These are phyloP conservation scores for Auxenochlorella protothecoides DNA, from an alignment of 139 green algal species.

Conservation along the genomic window DNA sequence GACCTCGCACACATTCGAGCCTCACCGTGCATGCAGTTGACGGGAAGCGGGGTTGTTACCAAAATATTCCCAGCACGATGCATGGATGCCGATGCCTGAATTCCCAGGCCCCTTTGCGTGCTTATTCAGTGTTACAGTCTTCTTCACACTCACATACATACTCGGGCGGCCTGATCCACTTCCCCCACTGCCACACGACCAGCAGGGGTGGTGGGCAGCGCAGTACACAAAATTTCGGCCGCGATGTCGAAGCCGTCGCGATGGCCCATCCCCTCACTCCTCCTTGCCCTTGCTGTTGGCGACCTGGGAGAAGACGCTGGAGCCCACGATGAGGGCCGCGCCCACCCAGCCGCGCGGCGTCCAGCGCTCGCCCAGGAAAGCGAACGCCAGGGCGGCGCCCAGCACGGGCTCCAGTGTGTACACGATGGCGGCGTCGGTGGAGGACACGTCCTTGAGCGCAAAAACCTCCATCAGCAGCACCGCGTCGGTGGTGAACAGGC, in stretches of 20 bases:
- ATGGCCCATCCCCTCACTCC: neutral
- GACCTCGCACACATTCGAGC: too few relatives aligned
- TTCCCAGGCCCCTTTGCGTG: too few relatives aligned
- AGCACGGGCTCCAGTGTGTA: conserved; percentile 60
- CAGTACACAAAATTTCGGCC: too few relatives aligned
- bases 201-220: too few relatives aligned
- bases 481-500: conserved; percentile 52
- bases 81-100: too few relatives aligned
- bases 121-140: too few relatives aligned
- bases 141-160: neutral
- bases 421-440: conserved; percentile 51
- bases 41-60: too few relatives aligned
- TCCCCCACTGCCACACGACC: neutral
- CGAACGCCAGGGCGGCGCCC: conserved; percentile 39
- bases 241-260: too few relatives aligned
- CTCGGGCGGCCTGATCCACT: neutral
- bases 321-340: conserved; percentile 46
- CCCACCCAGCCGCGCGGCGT: conserved; percentile 44
- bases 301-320: conserved; percentile 42
- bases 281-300: conserved; percentile 1
- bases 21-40: too few relatives aligned
- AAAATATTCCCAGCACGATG: too few relatives aligned
- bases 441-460: conserved; percentile 52
- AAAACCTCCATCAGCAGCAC: conserved; percentile 56
- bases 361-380: conserved; percentile 55